Percentiles rank a stretch among this genome's conserved stretches.
phyloP scores from a whole-genome alignment of 768 basidiomycete genomes.

The Sistotremastrum suecicum region DNA sequence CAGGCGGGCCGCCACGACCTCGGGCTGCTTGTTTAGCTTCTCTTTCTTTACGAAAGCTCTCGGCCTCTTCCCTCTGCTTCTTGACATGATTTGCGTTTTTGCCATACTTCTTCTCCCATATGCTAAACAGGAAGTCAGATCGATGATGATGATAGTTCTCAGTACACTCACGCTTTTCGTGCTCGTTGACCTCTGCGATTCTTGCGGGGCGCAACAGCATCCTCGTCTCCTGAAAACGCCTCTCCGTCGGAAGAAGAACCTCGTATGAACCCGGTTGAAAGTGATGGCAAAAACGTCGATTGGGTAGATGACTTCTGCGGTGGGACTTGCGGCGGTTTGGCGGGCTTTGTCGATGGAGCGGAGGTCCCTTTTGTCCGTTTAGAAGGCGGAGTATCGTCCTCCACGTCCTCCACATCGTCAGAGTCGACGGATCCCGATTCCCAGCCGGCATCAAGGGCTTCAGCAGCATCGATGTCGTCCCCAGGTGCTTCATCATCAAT shows the following conservation, averaged over 20 bases:
- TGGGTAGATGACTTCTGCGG: conserved; percentile 14
- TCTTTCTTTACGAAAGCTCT: conserved; percentile 5
- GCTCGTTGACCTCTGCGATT: conserved; percentile 90
- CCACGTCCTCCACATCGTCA: conserved; percentile 11
- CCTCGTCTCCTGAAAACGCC: conserved; percentile 52
- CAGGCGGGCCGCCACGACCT: conserved; percentile 5
- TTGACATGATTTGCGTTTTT: conserved; percentile 84
- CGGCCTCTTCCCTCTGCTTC: conserved; percentile 26
- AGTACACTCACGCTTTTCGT: conserved; percentile 68
- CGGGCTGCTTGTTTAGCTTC: conserved; percentile 4
- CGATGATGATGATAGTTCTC: background rate
- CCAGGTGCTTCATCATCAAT: conserved; percentile 14
- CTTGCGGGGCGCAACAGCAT: conserved; percentile 50
- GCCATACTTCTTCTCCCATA: conserved; percentile 98
- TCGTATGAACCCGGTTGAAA: conserved; percentile 71
- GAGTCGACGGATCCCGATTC: conserved; percentile 9
- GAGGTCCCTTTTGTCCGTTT: background rate
- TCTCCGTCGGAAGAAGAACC: conserved; percentile 67
- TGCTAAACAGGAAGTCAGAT: conserved; percentile 31
- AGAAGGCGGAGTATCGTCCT: conserved; percentile 9
- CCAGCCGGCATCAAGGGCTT: too few relatives aligned
- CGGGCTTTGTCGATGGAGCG: conserved; percentile 4
- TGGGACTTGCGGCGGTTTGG: conserved; percentile 7
- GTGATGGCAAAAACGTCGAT: conserved; percentile 75
- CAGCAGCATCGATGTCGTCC: background rate